Conservation (phyloP, 352 stramenopile genomes). For the Phytophthora fragariae region DNA sequence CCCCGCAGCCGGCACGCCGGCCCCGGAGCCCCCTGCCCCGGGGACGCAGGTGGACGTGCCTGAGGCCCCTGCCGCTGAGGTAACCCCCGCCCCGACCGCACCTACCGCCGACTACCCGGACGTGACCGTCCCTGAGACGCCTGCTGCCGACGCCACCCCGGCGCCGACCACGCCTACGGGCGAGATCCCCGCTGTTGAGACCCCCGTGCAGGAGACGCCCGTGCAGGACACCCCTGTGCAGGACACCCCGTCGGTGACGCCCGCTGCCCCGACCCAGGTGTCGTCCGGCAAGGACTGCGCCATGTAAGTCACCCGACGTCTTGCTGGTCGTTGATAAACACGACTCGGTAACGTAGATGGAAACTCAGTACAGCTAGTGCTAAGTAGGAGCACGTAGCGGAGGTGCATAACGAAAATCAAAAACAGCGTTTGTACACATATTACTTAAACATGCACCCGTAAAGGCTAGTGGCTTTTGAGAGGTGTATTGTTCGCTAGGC, state of each 20-base stretch:
- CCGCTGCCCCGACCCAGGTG: slow-evolving; percentile 16
- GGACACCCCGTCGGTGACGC: slow-evolving; percentile 24
- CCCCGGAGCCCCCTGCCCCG: slow-evolving; percentile 4
- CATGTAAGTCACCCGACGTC: slow-evolving; percentile 28
- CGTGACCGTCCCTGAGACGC: slow-evolving; percentile 14
- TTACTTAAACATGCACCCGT: slow-evolving; percentile 5
- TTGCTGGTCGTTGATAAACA: slow-evolving; percentile 26
- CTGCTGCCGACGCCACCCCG: slow-evolving; percentile 9
- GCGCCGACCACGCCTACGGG: neutral
- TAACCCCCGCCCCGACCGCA: slow-evolving; percentile 10
- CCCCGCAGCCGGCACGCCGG: neutral
- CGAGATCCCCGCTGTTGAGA: slow-evolving; percentile 19
- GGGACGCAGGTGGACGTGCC: slow-evolving; percentile 1
- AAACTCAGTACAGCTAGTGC: slow-evolving; percentile 19
- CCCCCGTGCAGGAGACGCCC: slow-evolving; percentile 13
- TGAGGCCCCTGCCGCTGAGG: neutral
- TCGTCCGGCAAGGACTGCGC: slow-evolving; percentile 37
- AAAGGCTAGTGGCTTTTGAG: neutral
- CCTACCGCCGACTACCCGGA: slow-evolving; percentile 2
- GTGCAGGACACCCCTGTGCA: slow-evolving; percentile 5
- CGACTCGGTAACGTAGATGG: slow-evolving; percentile 15
- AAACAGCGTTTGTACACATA: slow-evolving; percentile 39
- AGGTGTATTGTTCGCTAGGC: neutral
- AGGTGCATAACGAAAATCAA: slow-evolving; percentile 38
- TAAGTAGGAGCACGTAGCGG: slow-evolving; percentile 23